Percentiles rank a stretch among this genome's conserved stretches.
phyloP scores from a whole-genome alignment of 441 rosid species.

The Jatropha podagrica region DNA sequence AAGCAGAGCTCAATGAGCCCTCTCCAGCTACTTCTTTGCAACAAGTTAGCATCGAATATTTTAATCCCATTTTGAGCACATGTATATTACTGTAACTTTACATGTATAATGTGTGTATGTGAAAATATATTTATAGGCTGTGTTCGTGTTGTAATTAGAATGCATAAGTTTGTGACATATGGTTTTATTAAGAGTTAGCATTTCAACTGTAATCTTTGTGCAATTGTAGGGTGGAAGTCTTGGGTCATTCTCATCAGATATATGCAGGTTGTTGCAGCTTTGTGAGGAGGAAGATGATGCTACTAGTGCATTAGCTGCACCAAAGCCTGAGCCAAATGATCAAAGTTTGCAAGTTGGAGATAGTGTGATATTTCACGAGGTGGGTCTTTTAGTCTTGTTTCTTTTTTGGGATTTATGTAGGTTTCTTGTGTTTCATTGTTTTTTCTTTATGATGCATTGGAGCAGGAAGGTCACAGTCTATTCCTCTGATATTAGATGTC shows the following conservation, averaged over 20 bases:
- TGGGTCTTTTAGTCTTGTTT: slow-evolving; percentile 22
- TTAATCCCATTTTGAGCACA: slow-evolving; percentile 24
- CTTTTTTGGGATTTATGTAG: slow-evolving; percentile 2
- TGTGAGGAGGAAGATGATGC: slow-evolving; percentile 99
- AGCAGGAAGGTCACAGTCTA: not conserved
- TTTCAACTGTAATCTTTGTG: slow-evolving; percentile 24
- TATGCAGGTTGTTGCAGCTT: slow-evolving; percentile 87
- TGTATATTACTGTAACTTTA: slow-evolving; percentile 19
- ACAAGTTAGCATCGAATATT: slow-evolving; percentile 55
- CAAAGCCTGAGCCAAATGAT: slow-evolving; percentile 91
- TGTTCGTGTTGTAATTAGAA: not conserved
- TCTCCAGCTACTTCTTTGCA: slow-evolving; percentile 97
- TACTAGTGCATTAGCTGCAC: slow-evolving; percentile 75
- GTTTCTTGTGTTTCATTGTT: slow-evolving; percentile 1
- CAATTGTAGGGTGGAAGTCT: slow-evolving; percentile 76
- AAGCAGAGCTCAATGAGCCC: slow-evolving; percentile 95
- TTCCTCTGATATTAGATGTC: not conserved
- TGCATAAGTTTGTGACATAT: not conserved
- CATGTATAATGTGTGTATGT: slow-evolving; percentile 2
- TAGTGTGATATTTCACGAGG: slow-evolving; percentile 58
- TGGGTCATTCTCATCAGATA: slow-evolving; percentile 89
- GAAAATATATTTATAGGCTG: not conserved
- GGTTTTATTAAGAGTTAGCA: slow-evolving; percentile 11
- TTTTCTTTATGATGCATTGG: not conserved
- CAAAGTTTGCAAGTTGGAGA: slow-evolving; percentile 57